These are phyloP conservation scores for Penicillium subrubescens DNA, from an alignment of 495 filamentous ascomycete species.

Conservation along the genomic window DNA sequence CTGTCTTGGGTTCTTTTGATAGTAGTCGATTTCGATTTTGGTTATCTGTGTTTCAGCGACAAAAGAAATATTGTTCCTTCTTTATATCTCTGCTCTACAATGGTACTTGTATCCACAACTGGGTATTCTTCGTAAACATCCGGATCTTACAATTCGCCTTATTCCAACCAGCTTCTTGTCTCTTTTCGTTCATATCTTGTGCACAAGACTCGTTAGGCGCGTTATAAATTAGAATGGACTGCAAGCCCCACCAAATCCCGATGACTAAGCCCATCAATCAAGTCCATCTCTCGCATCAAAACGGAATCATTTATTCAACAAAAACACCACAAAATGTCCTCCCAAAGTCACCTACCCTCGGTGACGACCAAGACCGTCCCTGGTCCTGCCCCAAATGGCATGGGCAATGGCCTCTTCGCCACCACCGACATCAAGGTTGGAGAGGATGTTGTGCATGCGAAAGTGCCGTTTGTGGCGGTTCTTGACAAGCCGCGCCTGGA, in stretches of 20 bases:
- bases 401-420: constrained; percentile 49
- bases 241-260: constrained; percentile 3
- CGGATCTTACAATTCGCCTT: background rate
- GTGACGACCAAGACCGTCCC: constrained; percentile 34
- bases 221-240: background rate
- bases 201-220: background rate
- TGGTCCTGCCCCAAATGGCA: constrained; percentile 30
- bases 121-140: background rate
- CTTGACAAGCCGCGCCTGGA: constrained; percentile 44
- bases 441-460: constrained; percentile 41
- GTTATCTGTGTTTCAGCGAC: constrained; percentile 33
- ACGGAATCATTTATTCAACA: background rate
- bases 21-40: constrained; percentile 21
- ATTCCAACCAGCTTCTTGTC: background rate
- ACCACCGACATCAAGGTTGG: constrained; percentile 35
- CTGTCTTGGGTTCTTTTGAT: constrained; percentile 10
- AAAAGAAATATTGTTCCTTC: constrained; percentile 24
- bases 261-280: constrained; percentile 12
- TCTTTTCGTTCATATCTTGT: background rate
- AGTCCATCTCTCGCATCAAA: background rate
- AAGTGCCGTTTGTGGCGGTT: constrained; percentile 45
- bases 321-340: constrained; percentile 23
- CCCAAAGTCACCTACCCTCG: constrained; percentile 20
- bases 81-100: background rate
- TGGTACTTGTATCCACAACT: background rate